Base-by-base conservation (phyloP, 75 land plant genomes). In the Picea glauca region DNA sequence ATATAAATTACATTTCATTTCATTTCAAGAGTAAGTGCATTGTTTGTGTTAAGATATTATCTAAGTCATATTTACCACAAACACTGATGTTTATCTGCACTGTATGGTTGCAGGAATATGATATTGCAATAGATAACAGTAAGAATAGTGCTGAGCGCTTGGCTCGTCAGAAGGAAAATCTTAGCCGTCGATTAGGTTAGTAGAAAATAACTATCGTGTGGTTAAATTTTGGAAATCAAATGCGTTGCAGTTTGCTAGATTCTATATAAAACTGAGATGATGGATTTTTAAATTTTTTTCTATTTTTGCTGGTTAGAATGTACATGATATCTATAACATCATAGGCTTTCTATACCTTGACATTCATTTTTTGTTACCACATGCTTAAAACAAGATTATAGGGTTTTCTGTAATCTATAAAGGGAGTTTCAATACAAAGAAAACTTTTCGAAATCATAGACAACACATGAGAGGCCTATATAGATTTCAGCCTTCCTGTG, bases 151-250 rank as follows among this genome's bases (percentile, higher is more conserved):
- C 86, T 62, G 99, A 97, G 21, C 80, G 95, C 17, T 79, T 97
- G 78, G 95, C 93, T 80, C 95, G 91, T 18, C 98, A 97, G 77
- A 97, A 97, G 79, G 89, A 94, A 64, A 92, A 84, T 82, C 95
- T 94, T 66, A 88, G 87, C 6, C 99, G 98, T 11, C 90, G 99
- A 35, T 84, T 97, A 77, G 99, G 99, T 94, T 64, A 79, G 88
- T 75, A 80, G 73, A 20, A 13, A 46, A 17, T 73, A 26, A 79
- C 35, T 54, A 17, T 77, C 15, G 46, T 70, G 38, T 40, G 54
- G 50, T 68, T 68, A 15, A 66, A 64, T 33, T 33, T 20, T 60
- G 79, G 5, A 61, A 70, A 8, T 46, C 21, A 77, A 58, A 26
- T 15, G 78, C 35, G 62, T 77, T 60, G 30, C 23, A 7, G 23